Percentiles rank a stretch among this genome's conserved stretches.
These are phyloP conservation scores for Penstemon barbatus DNA, from an alignment of 257 asterid species.

Conservation along the genomic window DNA sequence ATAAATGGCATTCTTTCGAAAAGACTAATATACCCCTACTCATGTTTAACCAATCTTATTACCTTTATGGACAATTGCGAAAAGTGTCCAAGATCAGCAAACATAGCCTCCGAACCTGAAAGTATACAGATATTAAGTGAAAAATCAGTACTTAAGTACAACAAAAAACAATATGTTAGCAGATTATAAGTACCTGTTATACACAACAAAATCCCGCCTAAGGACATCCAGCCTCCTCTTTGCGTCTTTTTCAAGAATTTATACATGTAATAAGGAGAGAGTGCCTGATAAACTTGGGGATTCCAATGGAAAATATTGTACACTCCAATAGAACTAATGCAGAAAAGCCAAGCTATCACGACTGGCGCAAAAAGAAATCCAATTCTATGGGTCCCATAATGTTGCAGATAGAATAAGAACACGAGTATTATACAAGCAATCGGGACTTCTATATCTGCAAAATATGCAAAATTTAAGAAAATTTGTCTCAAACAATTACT, in stretches of 20 bases:
- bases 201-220: constrained; percentile 45
- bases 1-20: too few relatives aligned
- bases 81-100: constrained; percentile 64
- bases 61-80: constrained; percentile 50
- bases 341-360: constrained; percentile 40
- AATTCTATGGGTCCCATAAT: constrained; percentile 41
- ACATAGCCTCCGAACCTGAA: constrained; percentile 61
- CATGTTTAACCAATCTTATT: neutral
- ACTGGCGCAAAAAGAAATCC: constrained; percentile 47
- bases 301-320: constrained; percentile 42
- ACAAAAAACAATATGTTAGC: neutral
- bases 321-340: constrained; percentile 41
- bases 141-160: neutral
- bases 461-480: neutral
- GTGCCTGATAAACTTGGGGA: constrained; percentile 40
- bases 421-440: constrained; percentile 36
- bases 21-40: too few relatives aligned
- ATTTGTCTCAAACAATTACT: neutral
- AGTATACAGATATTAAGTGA: neutral
- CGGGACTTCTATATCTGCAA: constrained; percentile 39
- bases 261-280: constrained; percentile 43
- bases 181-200: constrained; percentile 35
- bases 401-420: constrained; percentile 42
- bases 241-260: constrained; percentile 41
- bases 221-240: constrained; percentile 39